phyloP scores from a whole-genome alignment of 371 early-diverging fungal species.

The Lichtheimia ramosa region DNA sequence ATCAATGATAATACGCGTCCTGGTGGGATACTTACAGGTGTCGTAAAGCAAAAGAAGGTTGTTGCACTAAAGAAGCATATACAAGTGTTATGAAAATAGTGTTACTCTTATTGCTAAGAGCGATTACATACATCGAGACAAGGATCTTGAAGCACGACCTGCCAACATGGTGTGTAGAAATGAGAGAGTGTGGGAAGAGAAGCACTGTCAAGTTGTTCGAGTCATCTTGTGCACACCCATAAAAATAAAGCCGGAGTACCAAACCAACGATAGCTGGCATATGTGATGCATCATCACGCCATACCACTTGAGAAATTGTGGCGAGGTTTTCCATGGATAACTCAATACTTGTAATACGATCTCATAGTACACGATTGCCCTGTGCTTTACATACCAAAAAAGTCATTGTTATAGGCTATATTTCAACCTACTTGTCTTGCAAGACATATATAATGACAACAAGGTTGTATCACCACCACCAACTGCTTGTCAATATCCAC shows the following conservation, averaged over 20 bases:
- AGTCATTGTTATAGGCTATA: too few relatives aligned
- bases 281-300: conserved; percentile 1
- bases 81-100: neutral
- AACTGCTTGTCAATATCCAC: too few relatives aligned
- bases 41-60: neutral
- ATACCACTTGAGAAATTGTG: conserved; percentile 1
- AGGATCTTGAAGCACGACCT: neutral
- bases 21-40: neutral
- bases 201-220: neutral
- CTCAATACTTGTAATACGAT: too few relatives aligned
- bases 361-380: too few relatives aligned
- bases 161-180: conserved; percentile 3
- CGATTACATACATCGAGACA: neutral
- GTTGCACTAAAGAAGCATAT: neutral
- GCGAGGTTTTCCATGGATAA: neutral
- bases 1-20: too few relatives aligned
- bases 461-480: too few relatives aligned
- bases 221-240: too few relatives aligned
- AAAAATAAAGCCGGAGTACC: neutral
- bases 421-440: too few relatives aligned
- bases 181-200: neutral
- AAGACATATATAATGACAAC: too few relatives aligned
- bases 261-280: neutral
- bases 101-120: too few relatives aligned
- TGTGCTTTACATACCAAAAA: too few relatives aligned